phyloP scores from a whole-genome alignment of 2,329 filamentous ascomycete species.

The Knoxdaviesia proteae region DNA sequence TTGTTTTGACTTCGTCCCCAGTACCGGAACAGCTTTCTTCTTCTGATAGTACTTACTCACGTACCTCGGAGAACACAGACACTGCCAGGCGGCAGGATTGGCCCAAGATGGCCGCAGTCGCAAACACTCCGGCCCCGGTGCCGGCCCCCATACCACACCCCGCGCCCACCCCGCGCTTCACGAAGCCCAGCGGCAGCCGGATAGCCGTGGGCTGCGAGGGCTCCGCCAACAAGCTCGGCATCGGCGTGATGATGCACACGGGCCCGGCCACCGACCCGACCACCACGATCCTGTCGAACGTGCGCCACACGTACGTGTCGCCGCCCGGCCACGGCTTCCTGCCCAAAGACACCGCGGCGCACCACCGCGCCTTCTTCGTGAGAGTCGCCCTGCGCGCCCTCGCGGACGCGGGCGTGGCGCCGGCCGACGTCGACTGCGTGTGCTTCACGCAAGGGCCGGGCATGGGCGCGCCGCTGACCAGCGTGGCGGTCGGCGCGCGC shows the following conservation, averaged over 20 bases:
- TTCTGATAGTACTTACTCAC: not conserved
- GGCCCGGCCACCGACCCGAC: slow-evolving; percentile 29
- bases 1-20: too few relatives aligned
- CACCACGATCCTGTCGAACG: slow-evolving; percentile 57
- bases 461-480: slow-evolving; percentile 84
- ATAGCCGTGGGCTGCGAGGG: slow-evolving; percentile 53
- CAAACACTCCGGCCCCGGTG: not conserved
- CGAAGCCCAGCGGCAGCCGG: slow-evolving; percentile 12
- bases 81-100: too few relatives aligned
- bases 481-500: slow-evolving; percentile 68
- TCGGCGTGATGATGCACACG: slow-evolving; percentile 74
- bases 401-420: slow-evolving; percentile 38
- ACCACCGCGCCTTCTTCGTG: slow-evolving; percentile 76
- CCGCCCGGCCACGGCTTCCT: slow-evolving; percentile 88
- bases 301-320: slow-evolving; percentile 82
- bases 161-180: slow-evolving; percentile 4
- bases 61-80: too few relatives aligned
- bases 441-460: slow-evolving; percentile 92
- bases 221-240: slow-evolving; percentile 92
- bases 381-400: slow-evolving; percentile 63
- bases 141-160: not conserved
- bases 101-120: not conserved
- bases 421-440: slow-evolving; percentile 64
- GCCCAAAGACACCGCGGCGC: slow-evolving; percentile 84
- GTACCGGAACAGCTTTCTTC: too few relatives aligned